Evolutionary conservation across 495 filamentous ascomycete genomes (phyloP).

Genomic region (Tuber aestivum): DNA sequence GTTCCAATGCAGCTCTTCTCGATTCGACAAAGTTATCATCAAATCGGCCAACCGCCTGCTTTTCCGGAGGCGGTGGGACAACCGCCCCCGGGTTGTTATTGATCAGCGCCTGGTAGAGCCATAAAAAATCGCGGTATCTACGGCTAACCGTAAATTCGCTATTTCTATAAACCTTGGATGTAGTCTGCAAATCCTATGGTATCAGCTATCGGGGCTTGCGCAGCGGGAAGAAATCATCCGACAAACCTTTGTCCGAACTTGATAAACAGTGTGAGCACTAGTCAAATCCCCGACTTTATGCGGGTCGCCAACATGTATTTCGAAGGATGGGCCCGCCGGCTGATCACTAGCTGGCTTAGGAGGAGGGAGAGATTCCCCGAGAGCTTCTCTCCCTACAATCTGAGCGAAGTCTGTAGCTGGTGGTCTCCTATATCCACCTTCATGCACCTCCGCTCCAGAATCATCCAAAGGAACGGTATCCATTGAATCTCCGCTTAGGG

Average conservation of each 20-base stretch:
- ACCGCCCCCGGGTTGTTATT: slow-evolving; percentile 91
- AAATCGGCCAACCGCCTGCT: slow-evolving; percentile 93
- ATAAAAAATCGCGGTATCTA: slow-evolving; percentile 92
- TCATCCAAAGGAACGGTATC: slow-evolving; percentile 61
- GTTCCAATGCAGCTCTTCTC: slow-evolving; percentile 78
- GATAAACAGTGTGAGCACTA: slow-evolving; percentile 94
- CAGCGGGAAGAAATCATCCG: slow-evolving; percentile 32
- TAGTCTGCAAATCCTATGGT: slow-evolving; percentile 55
- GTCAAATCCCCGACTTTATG: slow-evolving; percentile 96
- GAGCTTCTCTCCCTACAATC: slow-evolving; percentile 54
- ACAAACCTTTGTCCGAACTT: slow-evolving; percentile 79
- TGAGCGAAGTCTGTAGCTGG: slow-evolving; percentile 60
- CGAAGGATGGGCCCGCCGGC: slow-evolving; percentile 81
- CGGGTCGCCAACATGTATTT: slow-evolving; percentile 92
- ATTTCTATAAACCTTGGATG: slow-evolving; percentile 89
- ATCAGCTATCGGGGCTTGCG: background rate
- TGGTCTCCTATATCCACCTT: slow-evolving; percentile 40
- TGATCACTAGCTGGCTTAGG: slow-evolving; percentile 59
- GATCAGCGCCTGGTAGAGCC: slow-evolving; percentile 92
- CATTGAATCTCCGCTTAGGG: slow-evolving; percentile 43
- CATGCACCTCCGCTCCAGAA: slow-evolving; percentile 51
- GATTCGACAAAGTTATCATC: slow-evolving; percentile 96
- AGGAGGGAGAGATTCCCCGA: background rate
- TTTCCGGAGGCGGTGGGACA: slow-evolving; percentile 93
- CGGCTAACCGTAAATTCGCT: slow-evolving; percentile 86